Conservation (phyloP, 75 land plant genomes). For the Cunninghamia lanceolata region DNA sequence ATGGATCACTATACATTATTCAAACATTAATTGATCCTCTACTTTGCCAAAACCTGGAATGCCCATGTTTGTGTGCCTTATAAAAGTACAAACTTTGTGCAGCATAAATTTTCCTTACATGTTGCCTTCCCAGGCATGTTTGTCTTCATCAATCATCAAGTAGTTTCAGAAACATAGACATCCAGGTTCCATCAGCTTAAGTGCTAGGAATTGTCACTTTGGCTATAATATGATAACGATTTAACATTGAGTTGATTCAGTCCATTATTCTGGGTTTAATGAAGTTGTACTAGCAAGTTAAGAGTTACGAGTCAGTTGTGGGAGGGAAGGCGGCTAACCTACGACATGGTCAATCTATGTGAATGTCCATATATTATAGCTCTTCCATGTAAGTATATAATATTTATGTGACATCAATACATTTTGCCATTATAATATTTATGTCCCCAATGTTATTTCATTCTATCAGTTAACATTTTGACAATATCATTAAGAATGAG, state of each 20-base stretch:
- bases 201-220: not conserved
- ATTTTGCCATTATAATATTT: not conserved
- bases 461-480: too few relatives aligned
- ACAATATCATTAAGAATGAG: not conserved
- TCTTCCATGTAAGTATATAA: not conserved
- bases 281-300: not conserved
- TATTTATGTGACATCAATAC: not conserved
- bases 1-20: too few relatives aligned
- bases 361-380: not conserved
- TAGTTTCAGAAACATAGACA: not conserved
- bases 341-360: not conserved
- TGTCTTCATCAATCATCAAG: not conserved
- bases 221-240: too few relatives aligned
- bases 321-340: not conserved
- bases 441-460: too few relatives aligned
- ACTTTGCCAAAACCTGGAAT: too few relatives aligned
- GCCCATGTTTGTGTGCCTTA: too few relatives aligned
- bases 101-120: too few relatives aligned
- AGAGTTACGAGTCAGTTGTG: not conserved
- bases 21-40: too few relatives aligned
- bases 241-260: not conserved
- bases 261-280: not conserved
- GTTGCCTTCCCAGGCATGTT: too few relatives aligned
- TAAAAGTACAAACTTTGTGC: too few relatives aligned
- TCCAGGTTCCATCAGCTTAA: too few relatives aligned